phyloP scores from a whole-genome alignment of 768 basidiomycete genomes.

The Naganishia onofrii region DNA sequence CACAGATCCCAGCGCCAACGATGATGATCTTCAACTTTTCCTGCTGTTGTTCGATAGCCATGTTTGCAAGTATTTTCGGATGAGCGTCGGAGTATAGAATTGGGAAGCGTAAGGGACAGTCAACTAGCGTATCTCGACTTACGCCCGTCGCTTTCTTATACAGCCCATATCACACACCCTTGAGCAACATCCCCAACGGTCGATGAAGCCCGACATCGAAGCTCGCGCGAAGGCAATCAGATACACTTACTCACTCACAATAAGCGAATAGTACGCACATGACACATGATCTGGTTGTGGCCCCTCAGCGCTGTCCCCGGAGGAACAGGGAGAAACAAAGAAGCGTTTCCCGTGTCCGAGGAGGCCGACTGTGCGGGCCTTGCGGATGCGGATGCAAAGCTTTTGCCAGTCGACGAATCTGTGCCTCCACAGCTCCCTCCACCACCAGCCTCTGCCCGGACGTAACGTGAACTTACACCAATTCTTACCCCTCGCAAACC shows the following conservation, averaged over 20 bases:
- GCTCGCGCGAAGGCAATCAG: too few relatives aligned
- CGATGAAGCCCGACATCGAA: too few relatives aligned
- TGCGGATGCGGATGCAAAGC: neutral
- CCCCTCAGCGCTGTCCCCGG: neutral
- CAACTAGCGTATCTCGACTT: neutral
- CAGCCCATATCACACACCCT: neutral
- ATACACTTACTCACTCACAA: too few relatives aligned
- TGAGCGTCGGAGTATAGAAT: neutral
- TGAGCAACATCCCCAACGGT: too few relatives aligned
- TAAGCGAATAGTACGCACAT: too few relatives aligned
- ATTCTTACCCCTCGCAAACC: too few relatives aligned
- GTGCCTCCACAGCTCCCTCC: too few relatives aligned
- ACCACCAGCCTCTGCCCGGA: too few relatives aligned
- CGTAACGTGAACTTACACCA: too few relatives aligned
- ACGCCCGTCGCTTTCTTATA: neutral
- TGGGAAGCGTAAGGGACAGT: neutral
- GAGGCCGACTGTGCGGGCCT: neutral
- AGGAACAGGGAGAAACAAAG: neutral
- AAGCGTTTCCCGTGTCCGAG: neutral
- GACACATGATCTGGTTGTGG: too few relatives aligned
- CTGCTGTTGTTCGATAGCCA: neutral
- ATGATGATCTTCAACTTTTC: constrained; percentile 27
- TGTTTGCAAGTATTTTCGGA: neutral
- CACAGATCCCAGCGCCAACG: constrained; percentile 31
- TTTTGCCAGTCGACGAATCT: too few relatives aligned